Base-by-base conservation (phyloP, 1,139 yeast species). In the Blastobotrys serpentis region DNA sequence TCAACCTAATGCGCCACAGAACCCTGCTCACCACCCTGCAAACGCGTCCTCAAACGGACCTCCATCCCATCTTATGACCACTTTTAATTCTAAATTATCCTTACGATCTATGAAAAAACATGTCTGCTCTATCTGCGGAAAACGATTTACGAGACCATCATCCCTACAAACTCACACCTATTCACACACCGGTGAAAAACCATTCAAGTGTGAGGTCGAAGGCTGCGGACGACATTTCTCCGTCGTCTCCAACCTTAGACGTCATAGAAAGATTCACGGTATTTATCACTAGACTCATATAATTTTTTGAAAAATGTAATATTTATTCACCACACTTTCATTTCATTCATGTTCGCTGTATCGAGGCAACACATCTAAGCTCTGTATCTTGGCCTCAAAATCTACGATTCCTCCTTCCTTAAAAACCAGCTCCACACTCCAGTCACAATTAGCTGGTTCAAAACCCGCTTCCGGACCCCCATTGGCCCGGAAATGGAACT, bases 151-250 rank as follows among this genome's bases (percentile, higher is more conserved):
- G 47, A 73, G 96, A 51, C 95, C 96, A 1, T 81, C 88, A 8
- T 84, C 92, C 2, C 71, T 87, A 50, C 84, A 81, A 59, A 86
- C 92, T 2, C 96, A 88, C 67, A 75, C 79, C 67, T 83, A 85
- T 63, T 82, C 88, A 2, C 96, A 88, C 63, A 86, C 96, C 0
- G 96, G 96, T 3, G 92, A 85, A 61, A 86, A 85, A 65, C 87
- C 92, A 21, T 86, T 77, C 68, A 70, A 69, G 52, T 88, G 96
- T 63, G 77, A 77, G 8, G 79, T 82, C 76, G 71, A 69, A 0
- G 77, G 76, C 21, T 88, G 96, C 66, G 83, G 82, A 1, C 78
- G 84, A 55, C 61, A 74, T n/a, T 88, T 88, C 65, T 77, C 82
- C 25, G 96, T 88, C 14, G 79, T 86, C 53, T 82, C 89, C 25